Percentiles rank a stretch among this genome's conserved stretches.
Evolutionary conservation across 2,329 filamentous ascomycete genomes (phyloP).

Genomic region (Hypoxylon sp.): DNA sequence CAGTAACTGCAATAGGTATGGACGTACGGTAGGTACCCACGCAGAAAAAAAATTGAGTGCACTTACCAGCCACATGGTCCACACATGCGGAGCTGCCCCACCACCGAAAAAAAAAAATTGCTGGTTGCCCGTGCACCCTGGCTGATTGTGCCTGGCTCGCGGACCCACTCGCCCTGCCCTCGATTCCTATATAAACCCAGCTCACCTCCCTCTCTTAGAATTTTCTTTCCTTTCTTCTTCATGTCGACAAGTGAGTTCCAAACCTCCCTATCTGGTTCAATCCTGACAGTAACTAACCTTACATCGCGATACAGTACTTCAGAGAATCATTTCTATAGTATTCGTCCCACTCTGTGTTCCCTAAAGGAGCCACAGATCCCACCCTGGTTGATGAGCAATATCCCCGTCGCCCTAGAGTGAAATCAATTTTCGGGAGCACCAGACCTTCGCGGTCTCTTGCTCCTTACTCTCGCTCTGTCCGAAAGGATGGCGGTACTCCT

Average conservation of each 20-base stretch:
- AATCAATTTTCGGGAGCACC: constrained; percentile 58
- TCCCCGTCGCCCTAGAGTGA: constrained; percentile 94
- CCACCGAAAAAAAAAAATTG: constrained; percentile 2
- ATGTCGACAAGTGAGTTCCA: constrained; percentile 73
- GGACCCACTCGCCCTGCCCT: constrained; percentile 33
- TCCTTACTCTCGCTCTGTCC: constrained; percentile 70
- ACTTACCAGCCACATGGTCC: too few species aligned
- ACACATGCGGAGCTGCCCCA: constrained; percentile 1
- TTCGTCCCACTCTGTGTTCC: constrained; percentile 92
- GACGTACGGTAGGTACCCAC: too few species aligned
- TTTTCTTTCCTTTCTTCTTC: constrained; percentile 64
- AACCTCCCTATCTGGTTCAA: constrained; percentile 51
- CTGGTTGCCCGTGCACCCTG: not conserved
- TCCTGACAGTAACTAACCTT: constrained; percentile 26
- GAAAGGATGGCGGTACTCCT: constrained; percentile 70
- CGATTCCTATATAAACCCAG: constrained; percentile 58
- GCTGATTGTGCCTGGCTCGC: constrained; percentile 21
- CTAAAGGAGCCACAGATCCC: constrained; percentile 92
- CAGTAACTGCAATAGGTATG: not conserved
- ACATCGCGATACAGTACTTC: constrained; percentile 48
- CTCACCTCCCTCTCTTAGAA: constrained; percentile 53
- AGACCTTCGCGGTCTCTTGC: constrained; percentile 60
- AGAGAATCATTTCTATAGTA: constrained; percentile 99
- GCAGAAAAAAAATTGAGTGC: too few species aligned
- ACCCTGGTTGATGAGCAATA: constrained; percentile 95